These are phyloP conservation scores for Verticillium dahliae DNA, from an alignment of 2,329 filamentous ascomycete genomes.

Conservation along the genomic window DNA sequence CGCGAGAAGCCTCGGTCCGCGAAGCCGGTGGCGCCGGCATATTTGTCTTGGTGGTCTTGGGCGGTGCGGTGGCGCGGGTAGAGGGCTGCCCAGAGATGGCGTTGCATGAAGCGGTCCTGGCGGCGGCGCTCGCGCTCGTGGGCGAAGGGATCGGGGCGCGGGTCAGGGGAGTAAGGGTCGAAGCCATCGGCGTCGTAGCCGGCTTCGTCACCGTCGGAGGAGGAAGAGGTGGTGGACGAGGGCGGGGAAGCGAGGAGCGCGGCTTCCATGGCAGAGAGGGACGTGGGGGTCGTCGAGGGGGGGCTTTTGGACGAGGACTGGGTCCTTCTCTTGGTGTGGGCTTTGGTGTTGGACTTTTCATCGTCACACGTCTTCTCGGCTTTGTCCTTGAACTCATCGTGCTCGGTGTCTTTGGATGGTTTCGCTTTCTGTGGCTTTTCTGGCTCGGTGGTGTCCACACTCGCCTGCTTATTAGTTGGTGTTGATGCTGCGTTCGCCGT, in stretches of 20 bases:
- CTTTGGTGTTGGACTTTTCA: not conserved
- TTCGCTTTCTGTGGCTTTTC: not conserved
- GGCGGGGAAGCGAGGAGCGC: constrained; percentile 16
- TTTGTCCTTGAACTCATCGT: constrained; percentile 2
- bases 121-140: constrained; percentile 12
- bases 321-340: constrained; percentile 1
- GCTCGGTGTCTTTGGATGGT: not conserved
- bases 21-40: not conserved
- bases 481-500: constrained; percentile 3
- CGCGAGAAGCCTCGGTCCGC: constrained; percentile 18
- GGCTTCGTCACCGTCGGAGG: not conserved
- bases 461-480: not conserved
- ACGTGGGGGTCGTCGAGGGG: constrained; percentile 1
- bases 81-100: constrained; percentile 20
- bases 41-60: not conserved
- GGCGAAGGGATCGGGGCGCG: not conserved
- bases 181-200: constrained; percentile 10
- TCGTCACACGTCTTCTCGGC: not conserved
- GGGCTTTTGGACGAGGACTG: not conserved
- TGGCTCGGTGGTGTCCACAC: not conserved
- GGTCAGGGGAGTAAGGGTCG: not conserved
- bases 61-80: constrained; percentile 18
- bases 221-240: constrained; percentile 6
- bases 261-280: constrained; percentile 17
- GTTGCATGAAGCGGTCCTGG: constrained; percentile 22